phyloP scores from a whole-genome alignment of 306 rosid genomes.

The Vigna unguiculata region DNA sequence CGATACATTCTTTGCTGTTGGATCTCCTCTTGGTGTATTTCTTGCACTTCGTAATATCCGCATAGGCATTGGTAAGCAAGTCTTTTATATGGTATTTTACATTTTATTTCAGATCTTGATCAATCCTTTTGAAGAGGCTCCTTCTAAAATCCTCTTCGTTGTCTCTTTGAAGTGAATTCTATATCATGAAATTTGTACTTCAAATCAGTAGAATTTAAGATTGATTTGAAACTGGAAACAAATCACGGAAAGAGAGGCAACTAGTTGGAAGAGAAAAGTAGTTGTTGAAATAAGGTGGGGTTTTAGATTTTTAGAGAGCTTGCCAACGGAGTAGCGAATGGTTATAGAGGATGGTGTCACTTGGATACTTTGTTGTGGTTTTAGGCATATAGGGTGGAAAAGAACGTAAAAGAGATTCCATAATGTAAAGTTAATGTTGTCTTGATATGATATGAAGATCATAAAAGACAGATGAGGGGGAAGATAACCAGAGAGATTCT shows the following conservation, averaged over 20 bases:
- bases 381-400: not conserved
- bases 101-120: constrained; percentile 29
- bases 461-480: not conserved
- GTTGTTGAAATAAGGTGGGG: not conserved
- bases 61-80: constrained; percentile 75
- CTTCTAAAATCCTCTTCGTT: constrained; percentile 9
- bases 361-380: not conserved
- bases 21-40: constrained; percentile 98
- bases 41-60: constrained; percentile 95
- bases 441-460: constrained; percentile 1
- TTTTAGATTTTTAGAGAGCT: not conserved
- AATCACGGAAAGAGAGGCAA: not conserved
- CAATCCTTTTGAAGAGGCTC: constrained; percentile 37
- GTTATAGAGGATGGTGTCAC: not conserved
- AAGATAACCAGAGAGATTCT: not conserved
- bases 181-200: constrained; percentile 16
- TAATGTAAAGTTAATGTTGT: not conserved
- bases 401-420: not conserved
- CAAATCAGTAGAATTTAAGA: not conserved
- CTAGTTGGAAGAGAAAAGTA: not conserved
- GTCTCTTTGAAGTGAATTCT: constrained; percentile 18
- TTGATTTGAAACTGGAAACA: not conserved
- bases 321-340: not conserved
- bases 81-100: constrained; percentile 29
- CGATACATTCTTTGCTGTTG: constrained; percentile 98